Evolutionary conservation across 2,329 filamentous ascomycete genomes (phyloP), one percentile per base, ranked within the genome.

Genomic region (Pleurostoma richardsiae): DNA sequence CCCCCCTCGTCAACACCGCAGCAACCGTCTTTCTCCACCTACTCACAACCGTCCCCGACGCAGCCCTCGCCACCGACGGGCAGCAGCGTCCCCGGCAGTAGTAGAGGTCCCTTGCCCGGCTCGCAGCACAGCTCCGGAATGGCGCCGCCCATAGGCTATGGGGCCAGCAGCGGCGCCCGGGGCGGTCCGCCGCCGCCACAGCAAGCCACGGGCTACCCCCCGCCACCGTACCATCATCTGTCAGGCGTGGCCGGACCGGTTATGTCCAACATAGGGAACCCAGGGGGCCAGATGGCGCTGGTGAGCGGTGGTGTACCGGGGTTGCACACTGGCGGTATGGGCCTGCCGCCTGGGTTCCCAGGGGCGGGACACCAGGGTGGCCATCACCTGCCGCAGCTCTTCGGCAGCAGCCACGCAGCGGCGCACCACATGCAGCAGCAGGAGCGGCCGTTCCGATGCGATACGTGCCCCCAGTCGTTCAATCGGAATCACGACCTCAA

Each of bases 401-500:
- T 89, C 49, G 63, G 67, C 19, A 19, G 19, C 19, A 19, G 19
- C 19, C 19, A 19, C 19, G 19, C 19, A 19, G 19, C 19, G 19
- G 19, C 19, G 26, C 71, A 72, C 26, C 74, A 77, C 11, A 56
- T 59, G 26, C 56, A 64, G 5, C 69, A 71, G 29, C 85, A 86
- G 47, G 92, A 97, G 56, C 82, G 92, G 4, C 94, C 94, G 0
- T 97, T 95, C 74, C 91, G 91, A 67, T 99, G 94, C 63, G 90
- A 97, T 56, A 80, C 88, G 61, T 99, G 94, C 60, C 82, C 88
- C 1, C 90, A 95, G 63, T 91, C 88, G 36, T 99, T 99, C 71
- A 97, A 95, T 65, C 79, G 94, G 4, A 97, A 97, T 54, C 94
- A 97, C 61, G 94, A 97, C 61, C 68, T 97, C 57, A 99, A 99